phyloP scores from a whole-genome alignment of 1,284 basidiomycete genomes.

The Moesziomyces antarcticus region DNA sequence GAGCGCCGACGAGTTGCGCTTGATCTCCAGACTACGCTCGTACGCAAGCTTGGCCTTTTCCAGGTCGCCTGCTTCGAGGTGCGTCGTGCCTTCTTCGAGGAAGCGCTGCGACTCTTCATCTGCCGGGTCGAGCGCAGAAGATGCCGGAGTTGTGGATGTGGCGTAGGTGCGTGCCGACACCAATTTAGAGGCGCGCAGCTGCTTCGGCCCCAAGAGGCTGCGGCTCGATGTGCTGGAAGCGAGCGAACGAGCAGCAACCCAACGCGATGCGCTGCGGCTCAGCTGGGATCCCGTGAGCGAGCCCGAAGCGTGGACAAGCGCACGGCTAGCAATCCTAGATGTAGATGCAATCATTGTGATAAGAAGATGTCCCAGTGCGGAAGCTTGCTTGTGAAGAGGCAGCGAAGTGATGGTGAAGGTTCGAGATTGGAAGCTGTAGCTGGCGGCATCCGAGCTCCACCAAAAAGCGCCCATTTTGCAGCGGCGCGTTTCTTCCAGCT shows the following conservation, averaged over 20 bases:
- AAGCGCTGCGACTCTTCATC: conserved; percentile 82
- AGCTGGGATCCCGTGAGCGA: not conserved
- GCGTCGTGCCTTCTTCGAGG: conserved; percentile 85
- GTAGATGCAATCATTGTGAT: conserved; percentile 24
- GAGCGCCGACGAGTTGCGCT: conserved; percentile 81
- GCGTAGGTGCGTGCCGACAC: conserved; percentile 73
- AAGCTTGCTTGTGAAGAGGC: no score
- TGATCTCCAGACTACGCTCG: conserved; percentile 81
- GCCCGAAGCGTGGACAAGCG: conserved; percentile 4
- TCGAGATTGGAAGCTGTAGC: no score
- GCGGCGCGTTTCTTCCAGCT: conserved; percentile 5
- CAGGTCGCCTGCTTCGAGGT: conserved; percentile 89
- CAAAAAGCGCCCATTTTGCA: no score
- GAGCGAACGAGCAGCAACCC: not conserved
- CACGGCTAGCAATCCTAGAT: conserved; percentile 9
- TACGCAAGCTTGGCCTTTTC: conserved; percentile 82
- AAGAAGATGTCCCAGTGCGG: no score
- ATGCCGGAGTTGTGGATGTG: conserved; percentile 81
- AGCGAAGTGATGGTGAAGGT: not conserved
- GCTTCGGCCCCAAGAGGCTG: not conserved
- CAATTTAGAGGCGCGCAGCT: not conserved
- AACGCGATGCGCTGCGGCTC: conserved; percentile 6
- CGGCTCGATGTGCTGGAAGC: not conserved
- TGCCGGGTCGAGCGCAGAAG: conserved; percentile 83
- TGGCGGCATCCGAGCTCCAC: no score